Percentiles rank a stretch among this genome's conserved stretches.
Conservation (phyloP, 306 rosid species). For the Trifolium subterraneum region DNA sequence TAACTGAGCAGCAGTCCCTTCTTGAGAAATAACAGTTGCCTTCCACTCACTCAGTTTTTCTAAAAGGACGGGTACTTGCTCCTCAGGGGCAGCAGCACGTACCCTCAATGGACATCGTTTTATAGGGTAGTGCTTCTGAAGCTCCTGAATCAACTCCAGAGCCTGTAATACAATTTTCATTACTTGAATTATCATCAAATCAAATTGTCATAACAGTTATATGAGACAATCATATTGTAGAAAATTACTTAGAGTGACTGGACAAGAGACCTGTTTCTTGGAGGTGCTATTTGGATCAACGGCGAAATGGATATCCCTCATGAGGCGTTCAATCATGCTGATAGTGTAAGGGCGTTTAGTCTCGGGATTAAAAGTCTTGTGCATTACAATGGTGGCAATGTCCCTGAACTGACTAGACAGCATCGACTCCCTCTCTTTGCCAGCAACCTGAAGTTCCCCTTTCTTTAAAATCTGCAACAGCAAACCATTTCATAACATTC, state of each 20-base stretch:
- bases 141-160: slow-evolving; percentile 93
- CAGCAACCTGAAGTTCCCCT: slow-evolving; percentile 97
- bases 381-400: slow-evolving; percentile 94
- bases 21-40: slow-evolving; percentile 66
- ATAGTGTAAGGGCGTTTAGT: slow-evolving; percentile 96
- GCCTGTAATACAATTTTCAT: slow-evolving; percentile 56
- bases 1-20: slow-evolving; percentile 69
- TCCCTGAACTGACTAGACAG: slow-evolving; percentile 92
- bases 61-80: slow-evolving; percentile 54
- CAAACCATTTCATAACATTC: slow-evolving; percentile 17
- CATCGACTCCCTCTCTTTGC: slow-evolving; percentile 93
- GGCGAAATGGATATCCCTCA: slow-evolving; percentile 90
- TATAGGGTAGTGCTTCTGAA: slow-evolving; percentile 88
- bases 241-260: not conserved
- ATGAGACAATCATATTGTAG: not conserved
- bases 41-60: slow-evolving; percentile 78
- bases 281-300: slow-evolving; percentile 81
- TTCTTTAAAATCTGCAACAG: slow-evolving; percentile 73
- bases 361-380: slow-evolving; percentile 90
- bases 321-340: slow-evolving; percentile 90
- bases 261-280: slow-evolving; percentile 78
- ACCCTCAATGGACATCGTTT: slow-evolving; percentile 89
- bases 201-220: not conserved
- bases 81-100: slow-evolving; percentile 63
- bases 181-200: not conserved